phyloP scores from a whole-genome alignment of 1,139 yeast species.

The Lodderomyces theae region DNA sequence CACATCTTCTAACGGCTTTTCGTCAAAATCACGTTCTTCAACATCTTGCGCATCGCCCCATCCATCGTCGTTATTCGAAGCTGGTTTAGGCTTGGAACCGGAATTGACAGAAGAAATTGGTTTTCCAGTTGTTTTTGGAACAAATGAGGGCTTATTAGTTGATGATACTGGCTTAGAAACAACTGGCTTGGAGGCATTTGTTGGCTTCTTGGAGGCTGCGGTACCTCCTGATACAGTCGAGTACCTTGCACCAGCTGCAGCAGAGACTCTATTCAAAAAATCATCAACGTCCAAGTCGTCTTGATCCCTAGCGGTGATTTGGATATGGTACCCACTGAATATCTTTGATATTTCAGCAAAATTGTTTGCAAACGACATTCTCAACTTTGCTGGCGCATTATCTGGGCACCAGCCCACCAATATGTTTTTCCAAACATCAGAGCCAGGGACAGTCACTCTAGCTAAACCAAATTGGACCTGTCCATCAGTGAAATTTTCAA shows the following conservation, averaged over 20 bases:
- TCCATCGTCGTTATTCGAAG: constrained; percentile 48
- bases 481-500: constrained; percentile 80
- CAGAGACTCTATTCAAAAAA: constrained; percentile 70
- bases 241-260: constrained; percentile 96
- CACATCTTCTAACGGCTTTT: constrained; percentile 58
- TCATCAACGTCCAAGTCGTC: constrained; percentile 85
- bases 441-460: constrained; percentile 83
- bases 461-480: constrained; percentile 89
- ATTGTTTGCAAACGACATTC: constrained; percentile 73
- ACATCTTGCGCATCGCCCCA: constrained; percentile 67
- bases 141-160: constrained; percentile 23
- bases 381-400: constrained; percentile 70
- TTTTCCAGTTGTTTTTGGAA: constrained; percentile 41
- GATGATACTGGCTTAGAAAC: constrained; percentile 24
- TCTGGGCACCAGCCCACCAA: constrained; percentile 95
- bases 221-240: constrained; percentile 49
- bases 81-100: constrained; percentile 23
- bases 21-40: constrained; percentile 65
- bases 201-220: constrained; percentile 16
- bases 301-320: constrained; percentile 90
- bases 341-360: constrained; percentile 70
- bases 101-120: constrained; percentile 26
- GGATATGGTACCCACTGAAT: constrained; percentile 85
- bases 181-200: constrained; percentile 14
- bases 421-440: constrained; percentile 79